Evolutionary conservation across 2,329 filamentous ascomycete species (phyloP).

Genomic region (Pleochaeta shiraiana): DNA sequence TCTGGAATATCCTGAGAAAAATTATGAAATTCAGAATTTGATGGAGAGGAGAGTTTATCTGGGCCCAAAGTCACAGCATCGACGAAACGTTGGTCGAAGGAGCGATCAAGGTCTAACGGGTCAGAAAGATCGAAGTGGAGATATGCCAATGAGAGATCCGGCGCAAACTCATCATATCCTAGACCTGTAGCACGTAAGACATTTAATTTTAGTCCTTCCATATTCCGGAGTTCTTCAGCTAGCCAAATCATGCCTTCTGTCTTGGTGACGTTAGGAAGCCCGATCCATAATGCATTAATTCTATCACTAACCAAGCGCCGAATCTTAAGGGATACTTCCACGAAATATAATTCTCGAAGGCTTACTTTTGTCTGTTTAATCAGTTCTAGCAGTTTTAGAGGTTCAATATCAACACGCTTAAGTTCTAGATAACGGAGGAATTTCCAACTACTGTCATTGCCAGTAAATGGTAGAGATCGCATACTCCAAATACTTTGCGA

Average conservation of each 20-base stretch:
- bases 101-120: conserved; percentile 9
- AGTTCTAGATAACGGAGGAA: conserved; percentile 16
- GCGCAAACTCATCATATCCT: conserved; percentile 18
- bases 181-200: conserved; percentile 16
- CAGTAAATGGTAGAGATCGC: conserved; percentile 15
- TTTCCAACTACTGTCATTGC: conserved; percentile 7
- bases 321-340: conserved; percentile 18
- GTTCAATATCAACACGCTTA: conserved; percentile 16
- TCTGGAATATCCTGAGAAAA: too few species aligned
- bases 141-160: conserved; percentile 6
- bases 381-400: conserved; percentile 12
- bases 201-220: conserved; percentile 12
- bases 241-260: conserved; percentile 13
- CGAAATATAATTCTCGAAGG: conserved; percentile 17
- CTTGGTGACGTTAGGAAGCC: conserved; percentile 8
- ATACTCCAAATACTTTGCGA: conserved; percentile 13
- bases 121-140: conserved; percentile 16
- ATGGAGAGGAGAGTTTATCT: too few species aligned
- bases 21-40: too few species aligned
- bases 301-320: conserved; percentile 7
- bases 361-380: conserved; percentile 13
- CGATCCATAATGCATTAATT: conserved; percentile 16
- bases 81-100: conserved; percentile 18
- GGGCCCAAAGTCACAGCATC: conserved; percentile 12
- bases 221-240: conserved; percentile 13